A percentile compares a stretch with the other conserved stretches of the same genome.
Evolutionary conservation across 2,329 filamentous ascomycete genomes (phyloP).

Genomic region (Grosmannia serpens): DNA sequence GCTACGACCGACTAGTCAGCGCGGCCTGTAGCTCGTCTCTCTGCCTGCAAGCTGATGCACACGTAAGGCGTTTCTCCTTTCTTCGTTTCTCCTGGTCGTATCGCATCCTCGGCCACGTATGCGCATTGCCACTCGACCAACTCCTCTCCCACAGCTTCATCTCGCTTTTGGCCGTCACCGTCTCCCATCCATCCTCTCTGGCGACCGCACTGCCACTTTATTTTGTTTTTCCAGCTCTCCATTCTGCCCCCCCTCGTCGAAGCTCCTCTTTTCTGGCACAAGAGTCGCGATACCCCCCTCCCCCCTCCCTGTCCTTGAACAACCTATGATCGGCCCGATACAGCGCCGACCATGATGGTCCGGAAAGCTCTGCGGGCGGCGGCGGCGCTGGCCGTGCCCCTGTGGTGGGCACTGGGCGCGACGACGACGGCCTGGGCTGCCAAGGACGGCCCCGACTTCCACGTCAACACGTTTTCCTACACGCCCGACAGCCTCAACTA

Average conservation of each 20-base stretch:
- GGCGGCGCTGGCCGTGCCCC: constrained; percentile 39
- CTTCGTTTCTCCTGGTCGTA: neutral
- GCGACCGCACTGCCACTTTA: neutral
- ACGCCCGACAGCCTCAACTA: constrained; percentile 65
- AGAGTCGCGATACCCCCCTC: too few species aligned
- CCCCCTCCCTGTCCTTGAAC: neutral
- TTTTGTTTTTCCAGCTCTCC: neutral
- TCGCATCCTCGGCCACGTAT: neutral
- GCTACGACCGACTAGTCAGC: neutral
- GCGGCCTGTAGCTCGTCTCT: neutral
- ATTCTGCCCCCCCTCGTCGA: neutral
- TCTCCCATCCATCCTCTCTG: neutral
- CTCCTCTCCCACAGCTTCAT: neutral
- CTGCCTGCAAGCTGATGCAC: neutral
- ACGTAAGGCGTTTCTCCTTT: neutral
- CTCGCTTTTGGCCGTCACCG: neutral
- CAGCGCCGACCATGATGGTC: constrained; percentile 40
- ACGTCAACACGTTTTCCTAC: constrained; percentile 52
- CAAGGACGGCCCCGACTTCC: constrained; percentile 55
- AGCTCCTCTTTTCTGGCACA: neutral
- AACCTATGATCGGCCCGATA: neutral
- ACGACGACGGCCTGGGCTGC: constrained; percentile 18
- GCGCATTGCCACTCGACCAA: neutral
- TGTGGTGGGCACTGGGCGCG: constrained; percentile 11
- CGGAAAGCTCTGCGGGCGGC: constrained; percentile 32